Base-by-base conservation (phyloP, 1,284 basidiomycete genomes). In the Apiotrichum porosum region DNA sequence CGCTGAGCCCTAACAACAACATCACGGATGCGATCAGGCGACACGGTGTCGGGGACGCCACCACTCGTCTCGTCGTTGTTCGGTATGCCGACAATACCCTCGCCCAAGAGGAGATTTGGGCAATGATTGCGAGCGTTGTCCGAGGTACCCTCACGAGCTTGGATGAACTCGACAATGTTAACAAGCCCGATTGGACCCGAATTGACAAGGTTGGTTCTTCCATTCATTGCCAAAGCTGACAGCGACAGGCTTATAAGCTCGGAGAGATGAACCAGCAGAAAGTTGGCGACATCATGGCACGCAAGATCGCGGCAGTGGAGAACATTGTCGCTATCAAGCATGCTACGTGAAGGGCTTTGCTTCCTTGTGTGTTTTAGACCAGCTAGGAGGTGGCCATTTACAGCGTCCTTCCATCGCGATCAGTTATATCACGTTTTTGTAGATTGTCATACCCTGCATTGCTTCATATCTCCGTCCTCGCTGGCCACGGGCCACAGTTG, bases 21-120 rank as follows among this genome's bases (percentile, higher is more conserved):
- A 94, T 95, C 47, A 82, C 83, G 3, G 91, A 95, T 61, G 85
- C 86, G 0, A 81, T 95, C 53, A 79, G 82, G 47, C 80, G 86
- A 48, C 92, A 90, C 61, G 91, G 92, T 5, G 78, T 94, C 4
- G 83, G 83, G 0, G 81, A 86, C 33, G 71, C 67, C 5, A 83
- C 81, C n/a, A 78, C 75, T 0, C 75, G 82, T 10, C 75, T 93
- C n/a, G 63, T 91, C 15, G 81, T 93, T 8, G 83, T 92, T 12
- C 79, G 83, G 9, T 78, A 92, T 30, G 76, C 75, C 6, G 72
- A 56, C 4, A 47, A 47, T 12, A 24, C 52, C 17, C 26, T 17
- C 22, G 30, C 15, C 15, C 41, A 3, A 49, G 62, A 3, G 49
- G 62, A 5, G 65, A 76, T 30, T 61, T 85, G 13, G 68, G 79